Conservation (phyloP, 2,329 filamentous ascomycete genomes). For the Clonostachys sp. region DNA sequence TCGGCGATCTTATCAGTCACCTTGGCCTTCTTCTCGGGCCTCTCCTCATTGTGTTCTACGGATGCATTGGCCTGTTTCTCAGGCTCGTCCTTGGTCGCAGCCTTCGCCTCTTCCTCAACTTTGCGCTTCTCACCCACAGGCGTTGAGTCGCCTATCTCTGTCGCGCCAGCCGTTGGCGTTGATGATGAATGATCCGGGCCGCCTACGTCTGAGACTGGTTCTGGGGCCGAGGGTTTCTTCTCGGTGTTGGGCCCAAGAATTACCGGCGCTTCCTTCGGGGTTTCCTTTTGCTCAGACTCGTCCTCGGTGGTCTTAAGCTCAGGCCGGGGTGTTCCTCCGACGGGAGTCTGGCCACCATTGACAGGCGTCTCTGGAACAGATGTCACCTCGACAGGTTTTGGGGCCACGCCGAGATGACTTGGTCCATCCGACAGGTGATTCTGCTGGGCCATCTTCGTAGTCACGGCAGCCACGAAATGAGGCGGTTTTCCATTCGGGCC, state of each 20-base stretch:
- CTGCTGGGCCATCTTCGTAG: no score
- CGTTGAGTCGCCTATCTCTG: neutral
- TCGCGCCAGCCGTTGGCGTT: neutral
- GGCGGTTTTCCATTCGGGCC: neutral
- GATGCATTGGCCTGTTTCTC: neutral
- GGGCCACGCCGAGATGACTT: constrained; percentile 2
- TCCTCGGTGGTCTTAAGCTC: constrained; percentile 25
- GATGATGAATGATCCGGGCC: neutral
- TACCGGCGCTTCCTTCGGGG: constrained; percentile 11
- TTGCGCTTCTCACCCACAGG: constrained; percentile 30
- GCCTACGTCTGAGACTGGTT: neutral
- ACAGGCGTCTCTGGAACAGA: constrained; percentile 29
- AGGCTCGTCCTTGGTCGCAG: constrained; percentile 5
- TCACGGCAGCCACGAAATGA: no score
- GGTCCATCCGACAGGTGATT: no score
- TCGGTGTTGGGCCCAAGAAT: neutral
- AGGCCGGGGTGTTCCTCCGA: constrained; percentile 24
- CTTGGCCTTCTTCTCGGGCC: constrained; percentile 13
- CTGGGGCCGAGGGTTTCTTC: constrained; percentile 6
- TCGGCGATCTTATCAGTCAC: constrained; percentile 27
- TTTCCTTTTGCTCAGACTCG: constrained; percentile 3
- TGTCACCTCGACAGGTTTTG: constrained; percentile 27
- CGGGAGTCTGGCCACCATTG: constrained; percentile 21
- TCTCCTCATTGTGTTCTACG: neutral
- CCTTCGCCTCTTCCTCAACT: constrained; percentile 19